Evolutionary conservation across 805 yeast genomes (phyloP).

Genomic region (Danielia oregonensis): DNA sequence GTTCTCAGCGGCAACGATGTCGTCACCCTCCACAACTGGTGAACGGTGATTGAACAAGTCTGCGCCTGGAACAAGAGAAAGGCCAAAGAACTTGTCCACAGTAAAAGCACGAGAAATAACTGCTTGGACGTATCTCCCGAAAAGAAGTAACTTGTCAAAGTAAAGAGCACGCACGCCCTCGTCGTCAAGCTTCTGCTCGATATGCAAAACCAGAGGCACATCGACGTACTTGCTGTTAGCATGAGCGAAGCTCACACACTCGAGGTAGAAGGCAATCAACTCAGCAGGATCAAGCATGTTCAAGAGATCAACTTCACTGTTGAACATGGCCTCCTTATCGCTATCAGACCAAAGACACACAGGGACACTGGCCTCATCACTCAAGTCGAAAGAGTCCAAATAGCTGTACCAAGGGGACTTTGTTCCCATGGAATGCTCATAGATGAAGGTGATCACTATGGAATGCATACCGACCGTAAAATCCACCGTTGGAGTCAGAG

Average conservation of each 20-base stretch:
- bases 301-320: slow-evolving; percentile 59
- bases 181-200: slow-evolving; percentile 6
- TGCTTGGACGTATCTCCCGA: slow-evolving; percentile 56
- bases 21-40: slow-evolving; percentile 21
- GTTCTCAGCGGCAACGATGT: slow-evolving; percentile 39
- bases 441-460: slow-evolving; percentile 64
- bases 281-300: slow-evolving; percentile 55
- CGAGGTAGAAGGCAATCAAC: slow-evolving; percentile 34
- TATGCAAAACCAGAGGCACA: slow-evolving; percentile 35
- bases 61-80: slow-evolving; percentile 86
- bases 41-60: slow-evolving; percentile 77
- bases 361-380: slow-evolving; percentile 40
- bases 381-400: slow-evolving; percentile 47
- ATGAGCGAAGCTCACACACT: slow-evolving; percentile 41
- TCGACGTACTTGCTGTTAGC: slow-evolving; percentile 21
- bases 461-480: slow-evolving; percentile 54
- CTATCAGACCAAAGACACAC: slow-evolving; percentile 61
- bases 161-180: slow-evolving; percentile 17
- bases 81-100: slow-evolving; percentile 69
- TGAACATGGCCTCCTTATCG: slow-evolving; percentile 46
- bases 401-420: slow-evolving; percentile 80
- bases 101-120: slow-evolving; percentile 78
- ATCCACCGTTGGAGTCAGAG: slow-evolving; percentile 29
- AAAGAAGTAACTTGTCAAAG: slow-evolving; percentile 33
- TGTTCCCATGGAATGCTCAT: slow-evolving; percentile 58